A percentile compares a stretch with the other conserved stretches of the same genome.
Conservation (phyloP, 768 basidiomycete genomes). For the Tricholoma bakamatsutake region DNA sequence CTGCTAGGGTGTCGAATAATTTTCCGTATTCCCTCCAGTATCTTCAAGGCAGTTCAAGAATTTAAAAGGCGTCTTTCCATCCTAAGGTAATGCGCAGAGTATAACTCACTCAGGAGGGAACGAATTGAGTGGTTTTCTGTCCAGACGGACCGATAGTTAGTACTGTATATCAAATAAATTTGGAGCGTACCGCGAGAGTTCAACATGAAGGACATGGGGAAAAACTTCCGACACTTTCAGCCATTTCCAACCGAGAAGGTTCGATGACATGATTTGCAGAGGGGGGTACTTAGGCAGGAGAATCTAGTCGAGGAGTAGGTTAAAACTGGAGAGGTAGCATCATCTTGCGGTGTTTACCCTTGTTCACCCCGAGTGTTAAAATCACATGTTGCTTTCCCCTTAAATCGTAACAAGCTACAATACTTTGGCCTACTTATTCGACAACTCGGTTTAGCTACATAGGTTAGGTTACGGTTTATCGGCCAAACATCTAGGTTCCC, state of each 20-base stretch:
- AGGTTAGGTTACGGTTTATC: too few species aligned
- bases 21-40: conserved; percentile 69
- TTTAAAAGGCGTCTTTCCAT: neutral
- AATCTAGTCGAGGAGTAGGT: too few species aligned
- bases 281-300: neutral
- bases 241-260: conserved; percentile 23
- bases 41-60: conserved; percentile 27
- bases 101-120: conserved; percentile 43
- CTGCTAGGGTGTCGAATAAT: conserved; percentile 51
- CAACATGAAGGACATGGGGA: conserved; percentile 40
- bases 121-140: conserved; percentile 63
- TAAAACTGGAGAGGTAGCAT: too few species aligned
- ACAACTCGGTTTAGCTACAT: too few species aligned
- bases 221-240: conserved; percentile 42
- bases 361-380: too few species aligned
- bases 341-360: too few species aligned
- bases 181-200: conserved; percentile 36
- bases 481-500: too few species aligned
- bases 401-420: too few species aligned
- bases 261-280: neutral
- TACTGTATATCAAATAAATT: neutral
- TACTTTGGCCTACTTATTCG: too few species aligned
- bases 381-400: too few species aligned
- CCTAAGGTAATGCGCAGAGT: too few species aligned
- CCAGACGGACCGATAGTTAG: neutral